Percentiles rank a stretch among this genome's conserved stretches.
phyloP scores from a whole-genome alignment of 73 alveolate species.

The Tetrahymena borealis region DNA sequence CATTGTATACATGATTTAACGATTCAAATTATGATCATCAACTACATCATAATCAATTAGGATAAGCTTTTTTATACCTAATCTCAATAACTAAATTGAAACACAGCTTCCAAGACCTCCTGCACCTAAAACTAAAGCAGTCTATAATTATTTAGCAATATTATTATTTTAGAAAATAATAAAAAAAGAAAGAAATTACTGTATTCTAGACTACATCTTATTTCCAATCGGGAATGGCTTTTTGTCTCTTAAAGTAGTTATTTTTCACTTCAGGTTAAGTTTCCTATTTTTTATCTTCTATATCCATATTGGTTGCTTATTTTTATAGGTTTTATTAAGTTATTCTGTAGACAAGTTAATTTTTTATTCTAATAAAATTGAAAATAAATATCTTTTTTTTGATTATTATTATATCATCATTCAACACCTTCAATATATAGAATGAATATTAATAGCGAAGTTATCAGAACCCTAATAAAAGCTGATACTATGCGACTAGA shows the following conservation, averaged over 20 bases:
- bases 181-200: not conserved
- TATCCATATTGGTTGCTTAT: not conserved
- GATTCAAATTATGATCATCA: slow-evolving; percentile 62
- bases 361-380: no score
- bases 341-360: no score
- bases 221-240: not conserved
- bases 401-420: no score
- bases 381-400: no score
- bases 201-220: not conserved
- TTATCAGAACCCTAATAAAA: no score
- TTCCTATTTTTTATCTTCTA: not conserved
- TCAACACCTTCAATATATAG: no score
- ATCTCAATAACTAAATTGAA: slow-evolving; percentile 48
- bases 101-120: slow-evolving; percentile 81
- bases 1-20: slow-evolving; percentile 52
- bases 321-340: no score
- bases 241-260: not conserved
- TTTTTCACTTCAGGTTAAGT: not conserved
- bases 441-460: no score
- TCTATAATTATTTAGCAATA: not conserved
- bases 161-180: not conserved
- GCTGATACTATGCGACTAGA: no score
- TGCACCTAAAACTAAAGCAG: slow-evolving; percentile 57
- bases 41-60: slow-evolving; percentile 67
- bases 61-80: slow-evolving; percentile 62